Percentiles rank a stretch among this genome's conserved stretches.
These are phyloP conservation scores for Stentor coeruleus DNA, from an alignment of 73 alveolate species.

Conservation along the genomic window DNA sequence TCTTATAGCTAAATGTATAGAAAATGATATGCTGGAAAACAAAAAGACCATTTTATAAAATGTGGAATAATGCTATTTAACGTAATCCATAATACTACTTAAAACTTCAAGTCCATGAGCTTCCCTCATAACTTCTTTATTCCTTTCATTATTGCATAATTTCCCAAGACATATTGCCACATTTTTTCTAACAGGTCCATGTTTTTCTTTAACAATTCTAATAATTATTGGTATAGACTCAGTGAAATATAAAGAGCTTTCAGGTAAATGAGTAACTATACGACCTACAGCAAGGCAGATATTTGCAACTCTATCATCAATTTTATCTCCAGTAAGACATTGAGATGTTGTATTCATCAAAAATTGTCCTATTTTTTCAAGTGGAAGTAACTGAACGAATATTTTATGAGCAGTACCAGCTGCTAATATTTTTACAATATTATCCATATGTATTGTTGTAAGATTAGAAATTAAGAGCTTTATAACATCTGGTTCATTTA, in stretches of 20 bases:
- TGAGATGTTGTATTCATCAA: not conserved
- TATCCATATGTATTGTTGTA: not conserved
- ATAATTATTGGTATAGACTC: constrained; percentile 66
- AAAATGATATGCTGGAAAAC: too few species aligned
- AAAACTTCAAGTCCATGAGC: constrained; percentile 93
- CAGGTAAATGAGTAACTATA: constrained; percentile 70
- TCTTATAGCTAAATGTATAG: too few species aligned
- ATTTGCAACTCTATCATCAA: constrained; percentile 41
- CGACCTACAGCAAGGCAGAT: constrained; percentile 49
- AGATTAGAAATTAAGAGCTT: not conserved
- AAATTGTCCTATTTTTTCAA: not conserved
- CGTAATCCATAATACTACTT: constrained; percentile 69
- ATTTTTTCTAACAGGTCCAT: constrained; percentile 92
- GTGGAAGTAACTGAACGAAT: not conserved
- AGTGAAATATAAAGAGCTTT: constrained; percentile 54
- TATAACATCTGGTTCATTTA: not conserved
- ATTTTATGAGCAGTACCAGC: not conserved
- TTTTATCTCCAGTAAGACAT: not conserved
- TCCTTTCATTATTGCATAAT: constrained; percentile 76
- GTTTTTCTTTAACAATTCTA: constrained; percentile 78
- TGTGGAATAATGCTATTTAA: too few species aligned
- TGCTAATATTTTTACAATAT: not conserved
- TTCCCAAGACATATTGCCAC: constrained; percentile 94
- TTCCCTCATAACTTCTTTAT: constrained; percentile 64
- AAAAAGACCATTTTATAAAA: too few species aligned